Conservation (phyloP, 768 basidiomycete genomes). For the Suillus clintonianus region DNA sequence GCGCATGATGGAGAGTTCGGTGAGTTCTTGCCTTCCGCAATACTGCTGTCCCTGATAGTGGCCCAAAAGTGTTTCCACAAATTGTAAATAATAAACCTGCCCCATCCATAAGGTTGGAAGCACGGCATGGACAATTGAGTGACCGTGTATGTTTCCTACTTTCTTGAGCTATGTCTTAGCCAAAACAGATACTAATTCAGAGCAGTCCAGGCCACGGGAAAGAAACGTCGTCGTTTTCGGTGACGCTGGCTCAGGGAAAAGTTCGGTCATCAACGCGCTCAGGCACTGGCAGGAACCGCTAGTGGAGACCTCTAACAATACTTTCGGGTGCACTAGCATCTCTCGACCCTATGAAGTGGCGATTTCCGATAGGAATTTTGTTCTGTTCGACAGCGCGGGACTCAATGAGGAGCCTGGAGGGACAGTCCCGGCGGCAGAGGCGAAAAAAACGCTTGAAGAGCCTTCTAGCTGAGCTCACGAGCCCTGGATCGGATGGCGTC, state of each 20-base stretch:
- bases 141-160: too few relatives aligned
- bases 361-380: conserved; percentile 17
- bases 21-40: neutral
- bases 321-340: conserved; percentile 37
- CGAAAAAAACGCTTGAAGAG: conserved; percentile 21
- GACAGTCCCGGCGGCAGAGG: conserved; percentile 24
- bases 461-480: conserved; percentile 34
- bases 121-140: too few relatives aligned
- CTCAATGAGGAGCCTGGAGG: conserved; percentile 33
- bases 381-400: conserved; percentile 35
- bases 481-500: conserved; percentile 13
- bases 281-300: conserved; percentile 21
- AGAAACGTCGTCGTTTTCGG: conserved; percentile 44
- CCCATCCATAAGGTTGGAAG: neutral
- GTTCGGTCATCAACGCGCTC: conserved; percentile 44
- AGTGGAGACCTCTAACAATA: conserved; percentile 31
- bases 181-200: too few relatives aligned
- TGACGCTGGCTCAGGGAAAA: conserved; percentile 42
- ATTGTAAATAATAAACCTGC: too few relatives aligned
- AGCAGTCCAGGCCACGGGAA: neutral
- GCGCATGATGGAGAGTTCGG: neutral
- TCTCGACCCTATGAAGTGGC: conserved; percentile 22
- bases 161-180: too few relatives aligned
- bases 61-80: neutral
- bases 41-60: neutral